These are phyloP conservation scores for Trichoderma parareesei DNA, from an alignment of 495 filamentous ascomycete species.

Conservation along the genomic window DNA sequence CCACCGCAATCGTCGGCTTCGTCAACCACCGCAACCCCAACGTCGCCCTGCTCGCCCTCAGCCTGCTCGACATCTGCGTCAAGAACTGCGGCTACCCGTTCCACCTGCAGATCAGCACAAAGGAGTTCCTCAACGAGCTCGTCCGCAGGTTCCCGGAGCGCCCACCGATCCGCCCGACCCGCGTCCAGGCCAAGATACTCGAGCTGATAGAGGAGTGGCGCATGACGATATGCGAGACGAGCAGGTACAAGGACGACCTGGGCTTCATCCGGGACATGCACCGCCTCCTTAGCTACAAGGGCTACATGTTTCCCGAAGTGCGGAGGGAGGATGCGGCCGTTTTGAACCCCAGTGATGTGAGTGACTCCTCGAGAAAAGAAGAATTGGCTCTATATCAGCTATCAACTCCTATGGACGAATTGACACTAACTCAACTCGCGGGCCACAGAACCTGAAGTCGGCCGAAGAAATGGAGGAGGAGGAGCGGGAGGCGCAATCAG, in stretches of 20 bases:
- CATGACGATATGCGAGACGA: slow-evolving; percentile 95
- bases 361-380: slow-evolving; percentile 22
- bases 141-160: slow-evolving; percentile 93
- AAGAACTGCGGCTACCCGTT: slow-evolving; percentile 99
- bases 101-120: slow-evolving; percentile 95
- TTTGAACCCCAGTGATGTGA: slow-evolving; percentile 92
- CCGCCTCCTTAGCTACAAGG: slow-evolving; percentile 88
- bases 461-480: slow-evolving; percentile 99
- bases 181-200: slow-evolving; percentile 85
- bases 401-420: background rate
- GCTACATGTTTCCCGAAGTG: slow-evolving; percentile 90
- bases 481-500: slow-evolving; percentile 86
- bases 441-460: slow-evolving; percentile 73
- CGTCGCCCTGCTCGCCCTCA: slow-evolving; percentile 80
- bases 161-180: slow-evolving; percentile 73
- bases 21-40: slow-evolving; percentile 96
- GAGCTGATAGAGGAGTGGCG: slow-evolving; percentile 99
- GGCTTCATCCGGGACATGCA: slow-evolving; percentile 98
- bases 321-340: slow-evolving; percentile 91
- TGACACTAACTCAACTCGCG: background rate
- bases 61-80: slow-evolving; percentile 95
- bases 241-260: slow-evolving; percentile 91
- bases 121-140: slow-evolving; percentile 97
- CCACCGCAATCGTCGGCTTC: slow-evolving; percentile 85
- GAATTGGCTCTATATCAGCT: background rate